These are phyloP conservation scores for Catunica adiposa DNA, from an alignment of 2,329 filamentous ascomycete species.

Conservation along the genomic window DNA sequence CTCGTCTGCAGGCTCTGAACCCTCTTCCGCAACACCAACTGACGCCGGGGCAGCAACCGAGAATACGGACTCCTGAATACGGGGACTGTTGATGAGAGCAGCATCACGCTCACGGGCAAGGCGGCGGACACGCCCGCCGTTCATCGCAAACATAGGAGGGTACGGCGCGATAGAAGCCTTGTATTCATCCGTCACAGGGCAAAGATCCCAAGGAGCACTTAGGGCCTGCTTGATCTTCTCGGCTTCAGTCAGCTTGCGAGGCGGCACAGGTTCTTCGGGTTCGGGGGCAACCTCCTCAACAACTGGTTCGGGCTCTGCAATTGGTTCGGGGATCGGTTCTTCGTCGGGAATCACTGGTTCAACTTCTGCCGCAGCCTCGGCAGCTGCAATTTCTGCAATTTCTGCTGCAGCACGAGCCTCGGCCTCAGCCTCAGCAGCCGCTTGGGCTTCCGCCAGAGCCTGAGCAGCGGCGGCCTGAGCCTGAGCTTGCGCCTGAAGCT, in stretches of 20 bases:
- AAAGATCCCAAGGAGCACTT: conserved; percentile 16
- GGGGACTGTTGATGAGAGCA: neutral
- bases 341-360: neutral
- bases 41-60: conserved; percentile 27
- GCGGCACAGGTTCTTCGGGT: neutral
- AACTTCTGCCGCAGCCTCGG: neutral
- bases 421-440: conserved; percentile 14
- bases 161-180: conserved; percentile 17
- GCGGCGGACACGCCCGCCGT: conserved; percentile 67
- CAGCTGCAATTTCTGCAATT: neutral
- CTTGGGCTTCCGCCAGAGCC: neutral
- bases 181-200: conserved; percentile 14
- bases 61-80: neutral
- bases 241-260: neutral
- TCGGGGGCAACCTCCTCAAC: neutral
- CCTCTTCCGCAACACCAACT: conserved; percentile 21
- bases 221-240: conserved; percentile 15
- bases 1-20: conserved; percentile 35
- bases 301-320: neutral
- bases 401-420: neutral
- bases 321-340: conserved; percentile 1
- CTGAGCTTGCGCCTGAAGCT: neutral
- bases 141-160: conserved; percentile 67
- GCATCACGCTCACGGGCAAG: conserved; percentile 48
- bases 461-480: conserved; percentile 7